Evolutionary conservation across 2,329 filamentous ascomycete genomes (phyloP).

Genomic region (Cryphonectria japonica): DNA sequence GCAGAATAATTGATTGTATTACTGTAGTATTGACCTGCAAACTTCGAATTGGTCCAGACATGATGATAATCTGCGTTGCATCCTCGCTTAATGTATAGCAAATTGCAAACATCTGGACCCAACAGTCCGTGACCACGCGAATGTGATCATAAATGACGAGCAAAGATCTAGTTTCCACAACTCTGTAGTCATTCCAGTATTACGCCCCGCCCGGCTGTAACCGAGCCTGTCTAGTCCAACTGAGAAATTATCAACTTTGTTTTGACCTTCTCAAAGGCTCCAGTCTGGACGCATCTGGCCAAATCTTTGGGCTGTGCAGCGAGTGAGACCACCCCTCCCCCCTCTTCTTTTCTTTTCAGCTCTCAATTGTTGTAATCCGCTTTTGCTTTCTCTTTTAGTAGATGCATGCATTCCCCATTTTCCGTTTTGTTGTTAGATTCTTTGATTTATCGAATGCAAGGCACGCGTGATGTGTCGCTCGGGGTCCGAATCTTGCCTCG

Average conservation of each 20-base stretch:
- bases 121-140: not conserved
- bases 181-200: not conserved
- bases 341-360: too few relatives aligned
- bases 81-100: not conserved
- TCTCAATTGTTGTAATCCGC: too few relatives aligned
- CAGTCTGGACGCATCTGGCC: not conserved
- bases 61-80: too few relatives aligned
- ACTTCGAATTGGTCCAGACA: too few relatives aligned
- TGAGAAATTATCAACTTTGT: not conserved
- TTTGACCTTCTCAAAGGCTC: not conserved
- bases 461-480: not conserved
- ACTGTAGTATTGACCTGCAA: not conserved
- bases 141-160: not conserved
- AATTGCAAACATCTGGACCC: too few relatives aligned
- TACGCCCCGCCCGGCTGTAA: not conserved
- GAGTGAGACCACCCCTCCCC: not conserved
- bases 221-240: not conserved
- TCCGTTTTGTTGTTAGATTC: not conserved
- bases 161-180: not conserved
- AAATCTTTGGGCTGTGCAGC: not conserved
- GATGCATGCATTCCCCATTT: not conserved
- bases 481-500: not conserved
- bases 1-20: not conserved
- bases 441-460: conserved; percentile 3
- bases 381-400: not conserved